Conservation (phyloP, 495 filamentous ascomycete genomes). For the Podospora pseudoanserina region DNA sequence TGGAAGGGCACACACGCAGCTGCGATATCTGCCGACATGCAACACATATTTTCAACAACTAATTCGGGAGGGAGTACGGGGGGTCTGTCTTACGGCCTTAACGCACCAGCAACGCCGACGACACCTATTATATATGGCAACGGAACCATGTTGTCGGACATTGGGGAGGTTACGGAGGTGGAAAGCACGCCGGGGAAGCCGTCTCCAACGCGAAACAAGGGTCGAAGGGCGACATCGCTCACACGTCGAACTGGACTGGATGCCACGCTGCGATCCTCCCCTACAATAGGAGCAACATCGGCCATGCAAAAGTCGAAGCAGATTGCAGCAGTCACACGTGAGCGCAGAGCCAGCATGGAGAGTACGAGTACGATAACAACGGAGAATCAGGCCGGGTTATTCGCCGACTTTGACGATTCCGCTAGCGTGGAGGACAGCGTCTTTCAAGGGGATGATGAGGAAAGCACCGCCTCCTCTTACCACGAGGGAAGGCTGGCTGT, state of each 20-base stretch:
- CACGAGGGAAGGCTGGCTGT: slow-evolving; percentile 37
- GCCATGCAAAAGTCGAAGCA: slow-evolving; percentile 41
- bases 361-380: slow-evolving; percentile 52
- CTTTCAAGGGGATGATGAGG: slow-evolving; percentile 58
- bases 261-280: slow-evolving; percentile 34
- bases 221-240: slow-evolving; percentile 17
- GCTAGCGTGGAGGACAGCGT: slow-evolving; percentile 55
- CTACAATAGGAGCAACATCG: slow-evolving; percentile 32
- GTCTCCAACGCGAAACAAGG: slow-evolving; percentile 24
- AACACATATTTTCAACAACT: slow-evolving; percentile 29
- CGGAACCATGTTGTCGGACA: slow-evolving; percentile 65
- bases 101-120: slow-evolving; percentile 51
- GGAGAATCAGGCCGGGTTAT: slow-evolving; percentile 41
- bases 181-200: slow-evolving; percentile 48
- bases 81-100: slow-evolving; percentile 37
- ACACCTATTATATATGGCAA: slow-evolving; percentile 59
- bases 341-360: slow-evolving; percentile 43
- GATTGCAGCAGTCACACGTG: slow-evolving; percentile 30
- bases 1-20: slow-evolving; percentile 43
- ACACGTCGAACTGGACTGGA: slow-evolving; percentile 24
- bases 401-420: slow-evolving; percentile 55
- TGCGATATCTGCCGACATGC: slow-evolving; percentile 33
- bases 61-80: slow-evolving; percentile 11
- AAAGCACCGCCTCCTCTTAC: slow-evolving; percentile 52
- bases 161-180: slow-evolving; percentile 65